Conservation (phyloP, 1,284 basidiomycete genomes). For the Microbotryum saponariae region DNA sequence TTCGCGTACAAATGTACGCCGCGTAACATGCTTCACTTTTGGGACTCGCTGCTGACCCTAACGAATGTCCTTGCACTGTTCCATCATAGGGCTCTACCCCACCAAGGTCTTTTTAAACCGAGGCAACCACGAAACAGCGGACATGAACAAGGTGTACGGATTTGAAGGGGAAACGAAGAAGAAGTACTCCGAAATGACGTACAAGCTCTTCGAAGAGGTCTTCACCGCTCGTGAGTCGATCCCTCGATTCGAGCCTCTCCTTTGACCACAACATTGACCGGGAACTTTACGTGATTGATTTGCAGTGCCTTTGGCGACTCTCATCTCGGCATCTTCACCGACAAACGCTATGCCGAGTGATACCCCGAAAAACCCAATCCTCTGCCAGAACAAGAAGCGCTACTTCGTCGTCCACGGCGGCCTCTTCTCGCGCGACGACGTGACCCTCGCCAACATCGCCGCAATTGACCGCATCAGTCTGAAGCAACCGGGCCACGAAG, state of each 20-base stretch:
- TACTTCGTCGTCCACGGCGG: slow-evolving; percentile 97
- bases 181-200: slow-evolving; percentile 81
- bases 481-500: slow-evolving; percentile 86
- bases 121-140: slow-evolving; percentile 95
- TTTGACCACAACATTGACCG: background rate
- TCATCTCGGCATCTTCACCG: slow-evolving; percentile 64
- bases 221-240: slow-evolving; percentile 71
- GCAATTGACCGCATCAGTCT: slow-evolving; percentile 73
- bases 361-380: slow-evolving; percentile 50
- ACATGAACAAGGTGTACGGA: slow-evolving; percentile 60
- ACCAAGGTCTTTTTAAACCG: slow-evolving; percentile 80
- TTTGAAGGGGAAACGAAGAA: slow-evolving; percentile 96
- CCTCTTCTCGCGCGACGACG: slow-evolving; percentile 86
- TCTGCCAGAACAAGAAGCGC: slow-evolving; percentile 75
- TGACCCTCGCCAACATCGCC: slow-evolving; percentile 84
- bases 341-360: slow-evolving; percentile 40
- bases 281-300: background rate
- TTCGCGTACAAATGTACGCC: slow-evolving; percentile 83
- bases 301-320: slow-evolving; percentile 79
- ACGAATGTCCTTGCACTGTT: background rate
- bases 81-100: slow-evolving; percentile 70
- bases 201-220: slow-evolving; percentile 78
- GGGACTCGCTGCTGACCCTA: slow-evolving; percentile 16
- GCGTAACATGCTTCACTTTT: background rate
- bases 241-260: no score